Base-by-base conservation (phyloP, 805 yeast species). In the Kazachstania martiniae region DNA sequence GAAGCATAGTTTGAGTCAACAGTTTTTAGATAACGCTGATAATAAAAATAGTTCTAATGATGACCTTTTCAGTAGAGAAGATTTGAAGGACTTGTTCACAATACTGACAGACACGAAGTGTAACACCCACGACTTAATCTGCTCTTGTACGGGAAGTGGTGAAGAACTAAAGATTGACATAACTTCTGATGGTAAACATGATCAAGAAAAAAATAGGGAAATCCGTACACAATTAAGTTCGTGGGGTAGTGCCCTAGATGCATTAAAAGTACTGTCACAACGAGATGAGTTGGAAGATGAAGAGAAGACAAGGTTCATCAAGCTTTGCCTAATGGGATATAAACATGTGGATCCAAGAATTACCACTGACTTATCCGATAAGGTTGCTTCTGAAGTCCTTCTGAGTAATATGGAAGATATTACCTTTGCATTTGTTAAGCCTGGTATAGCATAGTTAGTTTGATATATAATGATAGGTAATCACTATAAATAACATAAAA, bases 61-160 rank as follows among this genome's bases (percentile, higher is more conserved):
- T 44, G 76, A 81, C 47, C 65, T 82, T 2, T 89, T 89, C 50
- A 76, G 77, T 29, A 55, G 62, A 32, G 66, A 63, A 10, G 95
- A 83, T 42, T 58, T 89, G 42, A 73, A 68, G 37, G 87, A 86
- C 49, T 61, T 89, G 31, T 89, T 91, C 50, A 70, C 79, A 1
- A 53, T 85, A 5, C 54, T 66, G 28, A 47, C 44, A 3, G 57
- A 63, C 3, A 67, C 78, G 0, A 51, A 46, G 4, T 72, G 83
- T 40, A 77, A 78, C 43, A 86, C 95, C 0, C 94, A 86, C 53
- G 93, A 79, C 42, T 54, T 84, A 37, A 67, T 81, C 34, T 82
- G 91, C 58, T 42, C 59, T 19, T 79, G 89, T 53, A 40, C 44
- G 0, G 85, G 86, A 0, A 48, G 46, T 10, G 84, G 83, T 0